These are phyloP conservation scores for Aschersonia sp. DNA, from an alignment of 2,329 filamentous ascomycete genomes.

Conservation along the genomic window DNA sequence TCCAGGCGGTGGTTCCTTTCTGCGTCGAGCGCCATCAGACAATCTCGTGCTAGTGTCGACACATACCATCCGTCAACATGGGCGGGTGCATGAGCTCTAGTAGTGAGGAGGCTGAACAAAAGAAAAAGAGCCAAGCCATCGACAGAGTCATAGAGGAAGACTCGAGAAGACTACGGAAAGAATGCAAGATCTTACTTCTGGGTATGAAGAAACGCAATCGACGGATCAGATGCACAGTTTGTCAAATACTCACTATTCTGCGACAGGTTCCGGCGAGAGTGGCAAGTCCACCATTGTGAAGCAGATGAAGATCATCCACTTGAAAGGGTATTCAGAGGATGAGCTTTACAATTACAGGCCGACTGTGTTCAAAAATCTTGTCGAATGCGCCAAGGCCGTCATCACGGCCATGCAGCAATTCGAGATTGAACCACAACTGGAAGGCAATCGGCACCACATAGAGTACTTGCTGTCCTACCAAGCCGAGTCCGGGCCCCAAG, in stretches of 20 bases:
- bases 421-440: conserved; percentile 61
- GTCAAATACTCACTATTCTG: too few relatives aligned
- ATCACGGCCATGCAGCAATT: conserved; percentile 89
- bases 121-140: conserved; percentile 93
- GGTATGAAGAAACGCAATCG: conserved; percentile 37
- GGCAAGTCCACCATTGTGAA: conserved; percentile 99
- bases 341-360: conserved; percentile 88
- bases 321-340: conserved; percentile 91
- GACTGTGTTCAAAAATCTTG: conserved; percentile 94
- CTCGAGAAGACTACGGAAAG: conserved; percentile 76
- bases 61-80: conserved; percentile 42
- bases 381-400: conserved; percentile 91
- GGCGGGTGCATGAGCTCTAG: conserved; percentile 85
- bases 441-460: conserved; percentile 58
- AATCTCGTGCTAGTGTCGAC: conserved; percentile 1
- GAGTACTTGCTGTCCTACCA: conserved; percentile 77
- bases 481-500: conserved; percentile 80
- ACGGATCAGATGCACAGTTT: too few relatives aligned
- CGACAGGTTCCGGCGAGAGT: conserved; percentile 84
- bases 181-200: conserved; percentile 96
- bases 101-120: conserved; percentile 78
- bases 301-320: conserved; percentile 99
- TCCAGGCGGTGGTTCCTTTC: not conserved
- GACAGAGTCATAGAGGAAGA: conserved; percentile 91
- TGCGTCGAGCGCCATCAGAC: not conserved